Evolutionary conservation across 2,329 filamentous ascomycete genomes (phyloP).

Genomic region (Ophiostoma sp.): DNA sequence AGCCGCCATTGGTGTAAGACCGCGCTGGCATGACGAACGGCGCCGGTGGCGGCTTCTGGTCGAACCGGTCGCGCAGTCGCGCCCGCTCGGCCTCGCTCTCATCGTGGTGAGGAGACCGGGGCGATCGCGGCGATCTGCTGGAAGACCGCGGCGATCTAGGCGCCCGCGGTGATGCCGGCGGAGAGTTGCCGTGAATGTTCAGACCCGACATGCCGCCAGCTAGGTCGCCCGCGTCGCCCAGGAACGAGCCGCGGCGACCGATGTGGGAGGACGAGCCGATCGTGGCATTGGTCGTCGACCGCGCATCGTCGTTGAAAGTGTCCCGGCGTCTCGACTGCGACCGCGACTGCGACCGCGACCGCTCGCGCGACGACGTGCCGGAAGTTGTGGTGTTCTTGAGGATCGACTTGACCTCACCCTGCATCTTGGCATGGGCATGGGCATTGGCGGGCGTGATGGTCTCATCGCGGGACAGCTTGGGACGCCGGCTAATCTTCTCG

Average conservation of each 20-base stretch:
- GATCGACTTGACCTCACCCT: constrained; percentile 32
- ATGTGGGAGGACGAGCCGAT: constrained; percentile 16
- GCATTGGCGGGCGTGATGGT: constrained; percentile 14
- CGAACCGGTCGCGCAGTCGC: constrained; percentile 29
- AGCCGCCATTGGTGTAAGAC: constrained; percentile 19
- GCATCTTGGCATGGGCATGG: constrained; percentile 15
- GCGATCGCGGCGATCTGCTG: constrained; percentile 21
- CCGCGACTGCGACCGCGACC: constrained; percentile 11
- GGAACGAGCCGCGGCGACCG: constrained; percentile 19
- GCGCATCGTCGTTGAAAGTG: background rate
- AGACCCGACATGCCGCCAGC: constrained; percentile 21
- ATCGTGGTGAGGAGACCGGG: background rate
- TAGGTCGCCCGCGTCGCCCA: constrained; percentile 15
- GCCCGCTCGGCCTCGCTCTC: constrained; percentile 23
- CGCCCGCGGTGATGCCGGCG: background rate
- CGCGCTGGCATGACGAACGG: constrained; percentile 26
- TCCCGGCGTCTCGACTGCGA: constrained; percentile 13
- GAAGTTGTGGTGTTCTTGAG: constrained; percentile 30
- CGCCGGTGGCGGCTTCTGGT: background rate
- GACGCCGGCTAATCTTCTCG: constrained; percentile 32
- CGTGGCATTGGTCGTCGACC: constrained; percentile 13
- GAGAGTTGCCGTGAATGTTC: constrained; percentile 17
- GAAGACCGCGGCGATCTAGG: constrained; percentile 21
- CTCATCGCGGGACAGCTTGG: constrained; percentile 27
- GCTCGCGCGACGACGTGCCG: constrained; percentile 13